These are phyloP conservation scores for Gracilaria caudata DNA, from an alignment of 23 red algal genomes.

Conservation along the genomic window DNA sequence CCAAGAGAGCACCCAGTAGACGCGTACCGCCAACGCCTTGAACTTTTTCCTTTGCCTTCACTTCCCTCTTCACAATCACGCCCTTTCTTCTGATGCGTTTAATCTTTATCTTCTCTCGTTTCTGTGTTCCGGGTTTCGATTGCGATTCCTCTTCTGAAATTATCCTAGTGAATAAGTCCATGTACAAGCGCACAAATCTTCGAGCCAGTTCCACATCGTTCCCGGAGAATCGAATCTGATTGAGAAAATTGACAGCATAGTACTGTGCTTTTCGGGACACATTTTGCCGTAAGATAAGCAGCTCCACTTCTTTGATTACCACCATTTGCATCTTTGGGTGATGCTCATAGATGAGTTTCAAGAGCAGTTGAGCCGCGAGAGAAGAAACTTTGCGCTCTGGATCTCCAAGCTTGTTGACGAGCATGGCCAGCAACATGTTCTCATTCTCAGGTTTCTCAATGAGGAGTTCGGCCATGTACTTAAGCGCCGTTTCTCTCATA, in stretches of 20 bases:
- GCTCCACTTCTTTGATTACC: conserved; percentile 71
- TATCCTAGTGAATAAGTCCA: conserved; percentile 67
- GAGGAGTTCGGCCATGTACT: conserved; percentile 67
- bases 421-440: conserved; percentile 71
- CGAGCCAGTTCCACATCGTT: conserved; percentile 66
- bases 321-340: conserved; percentile 83
- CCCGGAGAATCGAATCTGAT: conserved; percentile 50
- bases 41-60: conserved; percentile 29
- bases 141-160: conserved; percentile 6
- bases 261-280: conserved; percentile 59
- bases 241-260: conserved; percentile 71
- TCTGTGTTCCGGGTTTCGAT: neutral
- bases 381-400: conserved; percentile 77
- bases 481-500: conserved; percentile 68
- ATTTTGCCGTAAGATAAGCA: conserved; percentile 51
- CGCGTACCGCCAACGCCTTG: conserved; percentile 48
- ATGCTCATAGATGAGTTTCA: conserved; percentile 68
- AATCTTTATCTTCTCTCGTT: conserved; percentile 31
- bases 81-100: conserved; percentile 39
- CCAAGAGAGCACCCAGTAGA: conserved; percentile 68
- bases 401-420: conserved; percentile 91
- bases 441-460: conserved; percentile 87
- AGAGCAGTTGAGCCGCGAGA: conserved; percentile 63
- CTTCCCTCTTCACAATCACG: conserved; percentile 1
- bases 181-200: conserved; percentile 65